Conservation (phyloP, 139 green algal genomes). For the Asterochloris sp. region DNA sequence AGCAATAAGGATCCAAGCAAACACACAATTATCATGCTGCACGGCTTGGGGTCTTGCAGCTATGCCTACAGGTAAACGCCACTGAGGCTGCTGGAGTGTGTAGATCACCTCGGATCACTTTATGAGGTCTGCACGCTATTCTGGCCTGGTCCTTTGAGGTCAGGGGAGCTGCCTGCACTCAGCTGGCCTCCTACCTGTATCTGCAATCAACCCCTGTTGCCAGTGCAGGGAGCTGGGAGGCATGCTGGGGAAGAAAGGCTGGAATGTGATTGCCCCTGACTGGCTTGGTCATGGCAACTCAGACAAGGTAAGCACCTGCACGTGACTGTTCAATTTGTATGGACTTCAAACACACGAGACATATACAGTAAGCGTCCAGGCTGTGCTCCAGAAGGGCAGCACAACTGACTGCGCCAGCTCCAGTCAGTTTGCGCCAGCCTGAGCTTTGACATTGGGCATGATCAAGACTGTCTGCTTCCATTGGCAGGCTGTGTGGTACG, state of each 20-base stretch:
- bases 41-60: constrained; percentile 58
- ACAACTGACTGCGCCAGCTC: background rate
- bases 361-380: no score
- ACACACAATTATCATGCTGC: constrained; percentile 58
- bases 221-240: constrained; percentile 42
- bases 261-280: constrained; percentile 59
- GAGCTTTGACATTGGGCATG: no score
- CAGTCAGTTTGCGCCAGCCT: no score
- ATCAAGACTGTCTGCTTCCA: no score
- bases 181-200: no score
- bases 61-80: constrained; percentile 56
- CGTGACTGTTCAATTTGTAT: background rate
- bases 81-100: no score
- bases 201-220: background rate
- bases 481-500: background rate
- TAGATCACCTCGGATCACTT: no score
- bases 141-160: no score
- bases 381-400: background rate
- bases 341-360: no score
- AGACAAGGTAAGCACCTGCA: constrained; percentile 35
- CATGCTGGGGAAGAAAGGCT: constrained; percentile 56
- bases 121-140: no score
- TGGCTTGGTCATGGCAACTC: constrained; percentile 65
- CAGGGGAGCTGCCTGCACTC: no score
- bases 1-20: constrained; percentile 21